Evolutionary conservation across 225 moss, liverwort and hornwort genomes (phyloP).

Genomic region (Bryoerythrophyllum caledonicum): DNA sequence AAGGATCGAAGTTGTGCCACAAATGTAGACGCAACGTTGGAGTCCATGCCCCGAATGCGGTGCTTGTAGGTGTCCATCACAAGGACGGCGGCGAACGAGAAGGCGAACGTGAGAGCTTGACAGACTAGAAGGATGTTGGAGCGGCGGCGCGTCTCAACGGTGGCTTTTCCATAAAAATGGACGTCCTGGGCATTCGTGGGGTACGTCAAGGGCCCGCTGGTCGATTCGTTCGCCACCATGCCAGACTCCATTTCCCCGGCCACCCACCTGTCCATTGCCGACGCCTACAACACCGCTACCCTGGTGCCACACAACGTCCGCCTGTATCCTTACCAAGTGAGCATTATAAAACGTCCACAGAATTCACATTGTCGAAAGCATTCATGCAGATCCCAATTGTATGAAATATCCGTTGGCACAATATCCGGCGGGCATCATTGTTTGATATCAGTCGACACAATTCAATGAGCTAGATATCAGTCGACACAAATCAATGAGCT

Average conservation of each 20-base stretch:
- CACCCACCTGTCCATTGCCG: slow-evolving; percentile 13
- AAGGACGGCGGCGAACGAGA: slow-evolving; percentile 38
- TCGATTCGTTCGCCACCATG: slow-evolving; percentile 14
- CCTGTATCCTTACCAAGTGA: neutral
- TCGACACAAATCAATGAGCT: too few relatives aligned
- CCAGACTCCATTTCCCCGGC: slow-evolving; percentile 18
- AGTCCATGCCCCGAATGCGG: slow-evolving; percentile 13
- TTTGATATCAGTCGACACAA: too few relatives aligned
- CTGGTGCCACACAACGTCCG: neutral
- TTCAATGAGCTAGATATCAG: too few relatives aligned
- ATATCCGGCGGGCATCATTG: too few relatives aligned
- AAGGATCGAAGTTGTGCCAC: slow-evolving; percentile 50
- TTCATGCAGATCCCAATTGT: neutral
- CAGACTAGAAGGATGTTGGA: slow-evolving; percentile 36
- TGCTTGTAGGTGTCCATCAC: slow-evolving; percentile 47
- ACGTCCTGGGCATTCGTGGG: slow-evolving; percentile 21
- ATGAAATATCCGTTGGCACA: too few relatives aligned
- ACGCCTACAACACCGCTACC: neutral
- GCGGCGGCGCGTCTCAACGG: slow-evolving; percentile 25
- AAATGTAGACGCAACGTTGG: slow-evolving; percentile 29
- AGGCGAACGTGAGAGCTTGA: slow-evolving; percentile 37
- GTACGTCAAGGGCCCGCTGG: slow-evolving; percentile 24
- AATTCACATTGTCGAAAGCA: neutral
- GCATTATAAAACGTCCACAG: neutral
- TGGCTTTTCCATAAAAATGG: slow-evolving; percentile 31